Evolutionary conservation across 2,329 filamentous ascomycete genomes (phyloP).

Genomic region (Moelleriella libera): DNA sequence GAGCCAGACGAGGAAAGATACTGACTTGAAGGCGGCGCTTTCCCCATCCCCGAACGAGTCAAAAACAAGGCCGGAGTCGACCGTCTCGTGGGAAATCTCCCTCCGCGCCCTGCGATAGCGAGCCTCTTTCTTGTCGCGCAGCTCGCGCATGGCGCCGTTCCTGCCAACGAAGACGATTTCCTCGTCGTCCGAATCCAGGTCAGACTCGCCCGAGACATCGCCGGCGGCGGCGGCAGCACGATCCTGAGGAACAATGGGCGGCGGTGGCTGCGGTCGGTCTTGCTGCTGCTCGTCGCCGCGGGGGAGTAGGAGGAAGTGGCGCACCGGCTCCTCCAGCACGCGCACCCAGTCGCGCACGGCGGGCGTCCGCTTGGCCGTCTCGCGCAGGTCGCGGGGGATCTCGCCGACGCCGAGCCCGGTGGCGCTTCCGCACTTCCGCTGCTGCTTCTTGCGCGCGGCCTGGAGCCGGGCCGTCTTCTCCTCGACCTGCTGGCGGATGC

Average conservation of each 20-base stretch:
- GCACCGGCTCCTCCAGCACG: slow-evolving; percentile 71
- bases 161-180: slow-evolving; percentile 82
- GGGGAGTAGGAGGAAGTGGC: slow-evolving; percentile 45
- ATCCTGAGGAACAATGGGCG: neutral
- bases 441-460: slow-evolving; percentile 31
- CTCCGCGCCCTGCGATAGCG: slow-evolving; percentile 35
- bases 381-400: slow-evolving; percentile 68
- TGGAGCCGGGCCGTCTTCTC: slow-evolving; percentile 25
- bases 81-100: slow-evolving; percentile 42
- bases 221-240: neutral
- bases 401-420: slow-evolving; percentile 33
- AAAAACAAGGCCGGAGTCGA: slow-evolving; percentile 57
- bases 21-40: slow-evolving; percentile 73
- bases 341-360: slow-evolving; percentile 70
- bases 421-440: slow-evolving; percentile 23
- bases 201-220: slow-evolving; percentile 6
- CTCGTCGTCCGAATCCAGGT: slow-evolving; percentile 48
- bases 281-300: slow-evolving; percentile 25
- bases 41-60: slow-evolving; percentile 65
- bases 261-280: slow-evolving; percentile 1
- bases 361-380: slow-evolving; percentile 65
- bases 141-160: slow-evolving; percentile 42
- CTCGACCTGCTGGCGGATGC: slow-evolving; percentile 34
- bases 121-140: slow-evolving; percentile 21
- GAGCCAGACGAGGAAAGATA: slow-evolving; percentile 17